Evolutionary conservation across 2,329 filamentous ascomycete species (phyloP), one percentile per base, ranked within the genome.

Genomic region (Exophiala xenobiotica): DNA sequence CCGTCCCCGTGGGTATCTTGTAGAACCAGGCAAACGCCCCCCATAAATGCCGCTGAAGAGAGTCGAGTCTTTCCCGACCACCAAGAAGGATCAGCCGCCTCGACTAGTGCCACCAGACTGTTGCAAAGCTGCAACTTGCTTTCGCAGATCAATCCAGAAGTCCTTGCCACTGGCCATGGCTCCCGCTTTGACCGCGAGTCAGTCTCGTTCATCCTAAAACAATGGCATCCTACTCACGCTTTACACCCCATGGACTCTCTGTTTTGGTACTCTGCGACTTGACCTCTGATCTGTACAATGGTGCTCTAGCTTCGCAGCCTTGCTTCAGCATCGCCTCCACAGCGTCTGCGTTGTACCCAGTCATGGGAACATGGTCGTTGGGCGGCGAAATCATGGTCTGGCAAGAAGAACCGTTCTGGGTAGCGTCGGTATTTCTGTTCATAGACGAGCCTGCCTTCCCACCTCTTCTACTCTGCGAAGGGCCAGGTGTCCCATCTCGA

Each of bases 141-240:
- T 76, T 33, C 74, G 70, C 23, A 77, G 67, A 54, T 77, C 74
- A 42, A 74, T 63, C 61, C 74, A 76, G 63, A 77, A 76, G 53
- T 76, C 74, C 61, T 73, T 76, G 6, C 73, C 73, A 52, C 70
- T 75, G 3, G 68, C 69, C 74, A 76, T 76, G 2, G 67, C 66
- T 51, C 75, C 75, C 27, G 73, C 74, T 76, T 37, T 18, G 39
- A 4, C 35, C 16, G 45, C 23, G 8, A 42, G 44, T 62, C 44
- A 60, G 48, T 18, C 19, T n/a, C 26, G 27, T 29, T 45, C 14
- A 38, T 19, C 31, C 20, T 14, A 35, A 46, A 23, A 49, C 9
- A 33, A 20, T 26, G 22, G 9, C 6, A 24, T 20, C 16, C 9
- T 46, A 63, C 68, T 53, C 70, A 76, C 74, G 63, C 58, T 74